phyloP scores from a whole-genome alignment of 495 filamentous ascomycete genomes.

The Aspergillus wentii region DNA sequence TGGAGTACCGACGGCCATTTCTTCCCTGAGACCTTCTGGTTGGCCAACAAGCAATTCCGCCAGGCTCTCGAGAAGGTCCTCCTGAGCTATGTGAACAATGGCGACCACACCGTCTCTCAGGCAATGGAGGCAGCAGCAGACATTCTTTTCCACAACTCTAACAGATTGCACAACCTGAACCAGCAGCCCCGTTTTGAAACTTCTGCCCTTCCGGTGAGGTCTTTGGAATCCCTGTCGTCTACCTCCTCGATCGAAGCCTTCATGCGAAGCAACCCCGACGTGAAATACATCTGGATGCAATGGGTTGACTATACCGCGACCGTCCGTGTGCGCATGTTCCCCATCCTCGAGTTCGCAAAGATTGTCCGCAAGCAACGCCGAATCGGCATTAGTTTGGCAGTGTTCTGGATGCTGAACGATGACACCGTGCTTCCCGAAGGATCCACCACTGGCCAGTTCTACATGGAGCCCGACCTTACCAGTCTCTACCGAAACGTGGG shows the following conservation, averaged over 20 bases:
- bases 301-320: conserved; percentile 77
- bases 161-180: conserved; percentile 55
- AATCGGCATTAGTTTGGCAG: conserved; percentile 51
- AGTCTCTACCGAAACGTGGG: conserved; percentile 51
- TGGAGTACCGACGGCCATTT: conserved; percentile 86
- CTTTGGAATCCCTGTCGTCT: conserved; percentile 1
- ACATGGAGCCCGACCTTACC: conserved; percentile 55
- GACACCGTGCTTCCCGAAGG: conserved; percentile 31
- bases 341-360: conserved; percentile 57
- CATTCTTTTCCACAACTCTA: conserved; percentile 68
- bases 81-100: conserved; percentile 54
- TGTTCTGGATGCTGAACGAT: conserved; percentile 51
- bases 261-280: conserved; percentile 19
- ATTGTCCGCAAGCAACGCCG: conserved; percentile 49
- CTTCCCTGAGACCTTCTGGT: conserved; percentile 78
- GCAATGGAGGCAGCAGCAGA: conserved; percentile 54
- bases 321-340: conserved; percentile 63
- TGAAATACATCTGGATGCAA: conserved; percentile 64
- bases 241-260: conserved; percentile 18
- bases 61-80: conserved; percentile 67
- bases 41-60: conserved; percentile 74
- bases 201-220: background rate
- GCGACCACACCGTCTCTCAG: conserved; percentile 52
- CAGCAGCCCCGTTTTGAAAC: conserved; percentile 12
- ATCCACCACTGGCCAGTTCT: conserved; percentile 52